Conservation (phyloP, 179 eudicot species). For the Beta corolliflora region DNA sequence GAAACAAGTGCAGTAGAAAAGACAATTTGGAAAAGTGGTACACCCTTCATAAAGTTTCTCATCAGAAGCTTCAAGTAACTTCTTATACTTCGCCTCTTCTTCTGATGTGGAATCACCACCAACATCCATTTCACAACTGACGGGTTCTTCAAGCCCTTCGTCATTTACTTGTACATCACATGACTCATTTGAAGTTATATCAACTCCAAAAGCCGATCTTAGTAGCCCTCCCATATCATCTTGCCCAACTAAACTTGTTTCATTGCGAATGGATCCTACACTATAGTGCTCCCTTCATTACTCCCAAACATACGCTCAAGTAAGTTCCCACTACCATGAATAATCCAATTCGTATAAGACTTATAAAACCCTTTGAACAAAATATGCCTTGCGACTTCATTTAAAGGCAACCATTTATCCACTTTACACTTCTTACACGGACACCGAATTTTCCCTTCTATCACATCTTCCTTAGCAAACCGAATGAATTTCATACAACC, state of each 20-base stretch:
- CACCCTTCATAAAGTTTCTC: background rate
- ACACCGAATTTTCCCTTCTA: background rate
- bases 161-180: background rate
- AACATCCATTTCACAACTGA: background rate
- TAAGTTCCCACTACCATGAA: constrained; percentile 4
- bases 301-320: background rate
- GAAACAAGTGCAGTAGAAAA: constrained; percentile 15
- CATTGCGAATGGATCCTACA: background rate
- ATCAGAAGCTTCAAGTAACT: background rate
- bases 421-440: constrained; percentile 18
- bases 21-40: background rate
- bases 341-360: constrained; percentile 12
- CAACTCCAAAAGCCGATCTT: background rate
- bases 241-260: background rate
- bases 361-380: constrained; percentile 15
- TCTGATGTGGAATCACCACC: too few species aligned
- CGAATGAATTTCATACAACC: constrained; percentile 13
- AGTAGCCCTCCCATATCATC: constrained; percentile 13
- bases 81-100: constrained; percentile 15
- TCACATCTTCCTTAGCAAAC: background rate
- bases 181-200: background rate
- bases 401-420: constrained; percentile 6
- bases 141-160: too few species aligned
- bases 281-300: background rate
- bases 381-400: constrained; percentile 3